Percentiles rank a stretch among this genome's conserved stretches.
phyloP scores from a whole-genome alignment of 768 basidiomycete genomes.

The Rhodocollybia butyracea region DNA sequence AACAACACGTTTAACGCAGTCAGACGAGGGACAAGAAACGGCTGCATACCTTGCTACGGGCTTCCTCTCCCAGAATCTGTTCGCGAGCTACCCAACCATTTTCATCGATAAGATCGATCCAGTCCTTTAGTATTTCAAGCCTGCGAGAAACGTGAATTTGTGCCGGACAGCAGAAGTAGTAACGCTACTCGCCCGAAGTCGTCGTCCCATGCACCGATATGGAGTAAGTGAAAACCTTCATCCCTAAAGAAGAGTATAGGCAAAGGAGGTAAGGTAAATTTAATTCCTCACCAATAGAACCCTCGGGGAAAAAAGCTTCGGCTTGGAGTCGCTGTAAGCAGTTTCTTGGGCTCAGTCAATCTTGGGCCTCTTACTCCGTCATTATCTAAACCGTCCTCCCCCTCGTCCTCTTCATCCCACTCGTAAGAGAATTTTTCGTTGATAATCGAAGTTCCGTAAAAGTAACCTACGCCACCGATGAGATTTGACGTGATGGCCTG shows the following conservation, averaged over 20 bases:
- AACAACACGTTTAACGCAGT: not conserved
- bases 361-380: constrained; percentile 49
- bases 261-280: not conserved
- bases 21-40: not conserved
- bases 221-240: constrained; percentile 92
- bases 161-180: not conserved
- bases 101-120: constrained; percentile 89
- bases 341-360: constrained; percentile 68
- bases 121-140: constrained; percentile 84
- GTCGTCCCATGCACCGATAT: constrained; percentile 92
- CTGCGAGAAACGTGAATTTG: constrained; percentile 32
- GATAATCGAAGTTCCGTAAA: constrained; percentile 86
- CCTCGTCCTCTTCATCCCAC: constrained; percentile 74
- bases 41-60: constrained; percentile 77
- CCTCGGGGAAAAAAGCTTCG: constrained; percentile 96
- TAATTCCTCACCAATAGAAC: constrained; percentile 79
- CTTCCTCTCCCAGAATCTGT: constrained; percentile 96
- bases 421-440: constrained; percentile 84
- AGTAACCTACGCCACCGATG: constrained; percentile 92
- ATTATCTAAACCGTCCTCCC: constrained; percentile 30
- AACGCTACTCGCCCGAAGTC: constrained; percentile 58
- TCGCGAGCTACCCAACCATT: constrained; percentile 96
- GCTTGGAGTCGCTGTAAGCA: constrained; percentile 92
- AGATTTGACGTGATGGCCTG: constrained; percentile 89
- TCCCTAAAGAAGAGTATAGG: constrained; percentile 53